A percentile compares a stretch with the other conserved stretches of the same genome.
phyloP scores from a whole-genome alignment of 2,329 filamentous ascomycete genomes.

The Aspergillus sp. region DNA sequence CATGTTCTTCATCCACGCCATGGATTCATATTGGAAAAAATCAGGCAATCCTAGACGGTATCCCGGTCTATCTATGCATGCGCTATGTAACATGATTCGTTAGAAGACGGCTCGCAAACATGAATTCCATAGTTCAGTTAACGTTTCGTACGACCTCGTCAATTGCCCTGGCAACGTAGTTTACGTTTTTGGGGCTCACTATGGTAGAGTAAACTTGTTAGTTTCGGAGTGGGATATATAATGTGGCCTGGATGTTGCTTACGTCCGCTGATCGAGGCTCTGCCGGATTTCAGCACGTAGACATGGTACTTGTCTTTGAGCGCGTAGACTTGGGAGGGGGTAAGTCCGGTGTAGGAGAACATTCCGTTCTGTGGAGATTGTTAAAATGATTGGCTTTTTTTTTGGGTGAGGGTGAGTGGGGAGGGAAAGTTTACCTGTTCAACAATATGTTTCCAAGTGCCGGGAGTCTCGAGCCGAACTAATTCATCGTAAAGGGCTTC shows the following conservation, averaged over 20 bases:
- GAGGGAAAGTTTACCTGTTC: slow-evolving; percentile 67
- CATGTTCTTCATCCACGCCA: neutral
- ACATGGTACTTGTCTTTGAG: slow-evolving; percentile 45
- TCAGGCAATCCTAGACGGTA: neutral
- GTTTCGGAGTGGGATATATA: neutral
- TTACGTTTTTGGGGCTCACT: slow-evolving; percentile 43
- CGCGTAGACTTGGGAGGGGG: slow-evolving; percentile 43
- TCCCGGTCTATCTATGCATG: neutral
- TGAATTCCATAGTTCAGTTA: slow-evolving; percentile 14
- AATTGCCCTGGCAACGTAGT: slow-evolving; percentile 40
- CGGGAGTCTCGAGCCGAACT: slow-evolving; percentile 79
- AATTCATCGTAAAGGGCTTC: slow-evolving; percentile 75
- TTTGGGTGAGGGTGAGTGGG: neutral
- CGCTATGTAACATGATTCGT: neutral
- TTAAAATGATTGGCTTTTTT: neutral
- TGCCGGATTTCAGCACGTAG: slow-evolving; percentile 43
- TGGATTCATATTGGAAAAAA: neutral
- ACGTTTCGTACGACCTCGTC: slow-evolving; percentile 39
- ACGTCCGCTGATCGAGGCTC: slow-evolving; percentile 43
- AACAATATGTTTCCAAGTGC: slow-evolving; percentile 96
- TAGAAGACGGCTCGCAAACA: neutral
- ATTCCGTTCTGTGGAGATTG: slow-evolving; percentile 62
- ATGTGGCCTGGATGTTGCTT: slow-evolving; percentile 17
- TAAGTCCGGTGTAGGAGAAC: slow-evolving; percentile 75
- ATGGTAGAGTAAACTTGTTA: neutral